A percentile compares a stretch with the other conserved stretches of the same genome.
These are phyloP conservation scores for Colletotrichum godetiae DNA, from an alignment of 2,329 filamentous ascomycete genomes.

Conservation along the genomic window DNA sequence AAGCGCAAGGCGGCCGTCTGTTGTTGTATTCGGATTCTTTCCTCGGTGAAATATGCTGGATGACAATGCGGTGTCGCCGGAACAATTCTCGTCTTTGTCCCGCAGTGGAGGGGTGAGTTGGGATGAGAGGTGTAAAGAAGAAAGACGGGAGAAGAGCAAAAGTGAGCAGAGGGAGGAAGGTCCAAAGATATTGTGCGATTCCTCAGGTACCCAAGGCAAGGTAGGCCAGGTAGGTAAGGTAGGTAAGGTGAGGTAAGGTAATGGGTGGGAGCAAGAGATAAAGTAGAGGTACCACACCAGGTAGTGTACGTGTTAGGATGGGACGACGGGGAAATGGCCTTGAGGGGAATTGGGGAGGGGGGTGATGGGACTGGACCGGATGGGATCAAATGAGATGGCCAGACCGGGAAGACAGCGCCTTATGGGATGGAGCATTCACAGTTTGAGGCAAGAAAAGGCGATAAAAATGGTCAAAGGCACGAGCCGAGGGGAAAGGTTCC, in stretches of 20 bases:
- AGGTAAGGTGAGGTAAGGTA: not conserved
- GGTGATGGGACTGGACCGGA: slow-evolving; percentile 10
- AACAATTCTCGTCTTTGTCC: slow-evolving; percentile 26
- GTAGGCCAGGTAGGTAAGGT: not conserved
- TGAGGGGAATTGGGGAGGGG: not conserved
- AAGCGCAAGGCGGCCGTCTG: not conserved
- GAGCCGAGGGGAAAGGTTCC: slow-evolving; percentile 8
- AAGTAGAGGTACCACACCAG: not conserved
- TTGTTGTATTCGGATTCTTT: not conserved
- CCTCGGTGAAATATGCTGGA: not conserved
- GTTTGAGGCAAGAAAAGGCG: slow-evolving; percentile 22
- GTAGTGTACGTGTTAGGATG: not conserved
- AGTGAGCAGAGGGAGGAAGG: not conserved
- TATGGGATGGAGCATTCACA: slow-evolving; percentile 10
- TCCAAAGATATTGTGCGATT: slow-evolving; percentile 14
- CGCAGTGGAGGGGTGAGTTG: not conserved
- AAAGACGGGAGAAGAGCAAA: not conserved
- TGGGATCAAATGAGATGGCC: slow-evolving; percentile 16
- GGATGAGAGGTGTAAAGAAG: not conserved
- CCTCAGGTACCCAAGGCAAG: not conserved
- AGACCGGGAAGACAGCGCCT: not conserved
- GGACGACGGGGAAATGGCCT: not conserved
- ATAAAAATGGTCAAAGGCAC: slow-evolving; percentile 24
- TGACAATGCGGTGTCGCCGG: slow-evolving; percentile 10
- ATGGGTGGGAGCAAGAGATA: not conserved